Evolutionary conservation across 176 grass and related monocot species (phyloP).

Genomic region (Hsuehochloa calcarea): DNA sequence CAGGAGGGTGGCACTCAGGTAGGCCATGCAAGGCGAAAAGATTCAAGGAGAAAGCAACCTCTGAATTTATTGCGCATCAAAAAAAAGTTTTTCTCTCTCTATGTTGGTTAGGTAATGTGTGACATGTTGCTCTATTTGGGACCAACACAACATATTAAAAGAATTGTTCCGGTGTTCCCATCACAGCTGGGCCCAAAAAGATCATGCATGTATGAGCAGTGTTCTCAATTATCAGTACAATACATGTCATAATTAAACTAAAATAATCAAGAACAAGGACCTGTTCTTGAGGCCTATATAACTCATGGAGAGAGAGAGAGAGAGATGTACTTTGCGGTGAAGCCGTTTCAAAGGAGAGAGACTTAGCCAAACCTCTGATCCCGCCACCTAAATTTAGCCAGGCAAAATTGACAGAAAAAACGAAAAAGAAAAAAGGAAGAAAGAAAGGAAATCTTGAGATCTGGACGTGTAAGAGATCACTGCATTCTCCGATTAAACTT

Average conservation of each 20-base stretch:
- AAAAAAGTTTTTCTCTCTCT: neutral
- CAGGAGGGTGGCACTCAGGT: too few relatives aligned
- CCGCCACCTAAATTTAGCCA: slow-evolving; percentile 33
- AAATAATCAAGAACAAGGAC: neutral
- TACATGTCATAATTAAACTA: neutral
- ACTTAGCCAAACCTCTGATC: neutral
- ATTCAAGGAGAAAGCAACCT: neutral
- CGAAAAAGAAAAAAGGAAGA: neutral
- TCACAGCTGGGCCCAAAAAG: neutral
- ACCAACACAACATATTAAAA: neutral
- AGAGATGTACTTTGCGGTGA: too few relatives aligned
- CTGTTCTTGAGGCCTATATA: neutral
- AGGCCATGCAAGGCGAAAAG: too few relatives aligned
- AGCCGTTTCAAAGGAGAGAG: too few relatives aligned
- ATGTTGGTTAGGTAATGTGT: neutral
- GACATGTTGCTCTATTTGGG: neutral
- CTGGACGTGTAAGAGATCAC: neutral
- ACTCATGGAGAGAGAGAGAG: neutral
- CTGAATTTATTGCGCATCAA: neutral
- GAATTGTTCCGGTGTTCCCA: neutral
- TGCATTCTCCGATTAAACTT: neutral
- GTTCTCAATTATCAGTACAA: neutral
- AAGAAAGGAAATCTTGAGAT: neutral
- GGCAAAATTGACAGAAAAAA: neutral
- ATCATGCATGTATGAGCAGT: neutral